Evolutionary conservation across 2,329 filamentous ascomycete genomes (phyloP), one percentile per base, ranked within the genome.

Genomic region (Alternaria metachromatica): DNA sequence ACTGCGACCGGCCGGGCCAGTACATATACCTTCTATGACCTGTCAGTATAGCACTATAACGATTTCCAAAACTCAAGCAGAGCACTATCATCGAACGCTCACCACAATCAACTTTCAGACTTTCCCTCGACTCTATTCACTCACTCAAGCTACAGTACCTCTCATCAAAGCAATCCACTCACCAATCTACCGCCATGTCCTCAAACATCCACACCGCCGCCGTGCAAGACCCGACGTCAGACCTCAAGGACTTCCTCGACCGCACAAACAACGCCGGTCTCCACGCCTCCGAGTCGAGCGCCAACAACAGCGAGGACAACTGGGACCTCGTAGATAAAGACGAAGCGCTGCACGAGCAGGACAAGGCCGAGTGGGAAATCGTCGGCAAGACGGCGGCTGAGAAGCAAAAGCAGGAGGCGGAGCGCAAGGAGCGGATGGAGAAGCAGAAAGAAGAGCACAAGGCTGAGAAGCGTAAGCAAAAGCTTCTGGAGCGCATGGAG

Each of bases 241-340:
- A 60, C 23, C 46, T 62, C 41, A 46, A 66, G 20, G 55, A 60
- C n/a, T 62, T 64, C 28, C 26, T 64, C 46, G 10, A 50, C n/a
- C 58, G 53, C 11, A 56, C 58, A 15, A 53, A 46, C 11, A 49
- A 60, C 25, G 62, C 62, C 4, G 55, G 58, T 7, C 58, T 64
- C n/a, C n/a, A 54, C 12, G 21, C 48, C 18, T 15, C 51, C n/a
- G 63, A 63, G 26, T 20, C 25, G 2, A 23, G 28, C n/a, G 15
- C 30, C 26, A 20, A 54, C 26, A 20, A 54, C 18, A 25, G 49
- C 41, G 11, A 30, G 6, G 30, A 20, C 2, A 23, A 25, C 6
- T 53, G 49, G 49, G 28, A 53, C 2, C 13, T 25, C 6, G 20
- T 53, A 5, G 20, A 53, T 9, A 30, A 25, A 3, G 30, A 23